Conservation (phyloP, 768 basidiomycete species). For the Agrocybe pediades region DNA sequence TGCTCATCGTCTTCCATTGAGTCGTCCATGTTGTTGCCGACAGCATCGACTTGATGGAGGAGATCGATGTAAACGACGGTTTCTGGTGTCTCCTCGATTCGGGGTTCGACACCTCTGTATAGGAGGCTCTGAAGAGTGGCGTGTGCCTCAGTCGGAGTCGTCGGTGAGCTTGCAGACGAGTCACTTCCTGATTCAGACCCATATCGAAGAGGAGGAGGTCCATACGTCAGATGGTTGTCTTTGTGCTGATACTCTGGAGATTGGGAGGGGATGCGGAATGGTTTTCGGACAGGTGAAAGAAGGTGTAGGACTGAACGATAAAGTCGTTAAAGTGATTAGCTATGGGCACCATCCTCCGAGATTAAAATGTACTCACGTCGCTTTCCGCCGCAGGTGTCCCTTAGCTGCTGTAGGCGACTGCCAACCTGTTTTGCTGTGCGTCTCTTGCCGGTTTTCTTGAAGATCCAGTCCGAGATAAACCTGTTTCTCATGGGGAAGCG, state of each 20-base stretch:
- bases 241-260: slow-evolving; percentile 29
- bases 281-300: slow-evolving; percentile 38
- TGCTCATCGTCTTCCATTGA: slow-evolving; percentile 20
- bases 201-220: slow-evolving; percentile 27
- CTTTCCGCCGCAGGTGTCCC: slow-evolving; percentile 74
- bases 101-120: slow-evolving; percentile 31
- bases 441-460: slow-evolving; percentile 64
- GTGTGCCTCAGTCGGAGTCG: slow-evolving; percentile 40
- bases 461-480: slow-evolving; percentile 81
- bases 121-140: slow-evolving; percentile 32
- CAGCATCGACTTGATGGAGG: slow-evolving; percentile 30
- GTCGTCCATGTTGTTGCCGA: slow-evolving; percentile 6
- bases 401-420: slow-evolving; percentile 75
- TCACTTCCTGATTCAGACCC: slow-evolving; percentile 43
- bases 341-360: slow-evolving; percentile 4
- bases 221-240: slow-evolving; percentile 20
- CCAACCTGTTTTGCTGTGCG: slow-evolving; percentile 81
- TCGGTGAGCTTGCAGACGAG: slow-evolving; percentile 36
- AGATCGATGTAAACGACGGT: slow-evolving; percentile 51
- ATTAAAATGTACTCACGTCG: slow-evolving; percentile 49
- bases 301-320: slow-evolving; percentile 44
- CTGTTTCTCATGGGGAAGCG: slow-evolving; percentile 80
- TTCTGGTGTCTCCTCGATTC: slow-evolving; percentile 26
- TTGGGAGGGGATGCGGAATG: slow-evolving; percentile 27
- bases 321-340: slow-evolving; percentile 5